These are phyloP conservation scores for Bjerkandera adusta DNA, from an alignment of 1,284 basidiomycete species.

Conservation along the genomic window DNA sequence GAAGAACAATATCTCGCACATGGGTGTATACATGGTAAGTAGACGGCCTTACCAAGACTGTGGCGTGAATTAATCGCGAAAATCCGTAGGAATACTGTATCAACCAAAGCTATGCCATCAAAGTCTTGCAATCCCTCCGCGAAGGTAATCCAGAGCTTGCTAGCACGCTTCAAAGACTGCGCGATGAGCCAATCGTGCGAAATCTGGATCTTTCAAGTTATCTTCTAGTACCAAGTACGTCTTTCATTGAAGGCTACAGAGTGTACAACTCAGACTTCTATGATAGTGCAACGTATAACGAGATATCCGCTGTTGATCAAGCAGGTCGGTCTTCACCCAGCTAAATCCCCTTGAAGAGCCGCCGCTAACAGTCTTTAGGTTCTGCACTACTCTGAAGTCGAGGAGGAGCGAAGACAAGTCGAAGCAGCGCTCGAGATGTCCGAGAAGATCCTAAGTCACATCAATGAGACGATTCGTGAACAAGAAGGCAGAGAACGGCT, in stretches of 20 bases:
- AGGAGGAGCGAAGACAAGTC: conserved; percentile 56
- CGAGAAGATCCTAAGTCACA: conserved; percentile 72
- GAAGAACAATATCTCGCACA: conserved; percentile 68
- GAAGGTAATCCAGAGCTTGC: conserved; percentile 66
- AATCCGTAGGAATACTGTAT: conserved; percentile 85
- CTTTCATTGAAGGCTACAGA: neutral
- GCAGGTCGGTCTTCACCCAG: conserved; percentile 50
- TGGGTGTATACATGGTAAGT: conserved; percentile 77
- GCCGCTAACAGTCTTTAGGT: conserved; percentile 48
- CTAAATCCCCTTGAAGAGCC: neutral
- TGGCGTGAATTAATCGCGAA: neutral
- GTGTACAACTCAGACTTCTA: neutral
- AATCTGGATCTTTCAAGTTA: conserved; percentile 91
- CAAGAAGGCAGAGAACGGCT: conserved; percentile 79
- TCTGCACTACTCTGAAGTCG: conserved; percentile 71
- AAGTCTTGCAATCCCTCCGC: conserved; percentile 75
- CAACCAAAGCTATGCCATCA: conserved; percentile 82
- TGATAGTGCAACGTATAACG: conserved; percentile 90
- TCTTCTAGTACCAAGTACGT: conserved; percentile 84
- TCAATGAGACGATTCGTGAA: conserved; percentile 91
- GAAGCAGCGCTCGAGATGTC: conserved; percentile 58
- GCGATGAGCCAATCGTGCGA: conserved; percentile 74
- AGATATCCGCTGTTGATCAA: conserved; percentile 87
- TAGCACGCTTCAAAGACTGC: conserved; percentile 65
- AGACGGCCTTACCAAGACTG: neutral